Conservation (phyloP, 495 filamentous ascomycete genomes). For the Penicillium coffeae region DNA sequence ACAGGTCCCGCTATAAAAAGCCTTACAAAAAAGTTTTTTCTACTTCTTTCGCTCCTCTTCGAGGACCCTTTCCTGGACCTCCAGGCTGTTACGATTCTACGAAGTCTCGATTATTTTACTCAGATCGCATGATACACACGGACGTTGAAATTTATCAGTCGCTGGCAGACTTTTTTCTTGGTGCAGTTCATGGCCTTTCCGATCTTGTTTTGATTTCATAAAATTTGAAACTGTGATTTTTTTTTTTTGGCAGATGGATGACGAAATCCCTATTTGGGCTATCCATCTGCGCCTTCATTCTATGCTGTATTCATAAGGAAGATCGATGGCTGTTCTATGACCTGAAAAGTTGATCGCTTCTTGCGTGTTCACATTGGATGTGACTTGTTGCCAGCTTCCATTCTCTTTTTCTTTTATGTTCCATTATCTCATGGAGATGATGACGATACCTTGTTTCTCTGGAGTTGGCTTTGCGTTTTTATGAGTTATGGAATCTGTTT, state of each 20-base stretch:
- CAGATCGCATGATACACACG: slow-evolving; percentile 28
- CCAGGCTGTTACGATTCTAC: slow-evolving; percentile 17
- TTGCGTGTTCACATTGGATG: slow-evolving; percentile 11
- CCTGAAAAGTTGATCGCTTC: slow-evolving; percentile 19
- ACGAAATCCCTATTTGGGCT: background rate
- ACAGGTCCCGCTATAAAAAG: slow-evolving; percentile 39
- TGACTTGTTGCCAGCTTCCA: slow-evolving; percentile 3
- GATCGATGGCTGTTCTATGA: slow-evolving; percentile 12
- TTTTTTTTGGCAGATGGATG: slow-evolving; percentile 6
- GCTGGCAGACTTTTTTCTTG: slow-evolving; percentile 24
- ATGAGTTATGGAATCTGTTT: background rate
- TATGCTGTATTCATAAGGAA: slow-evolving; percentile 5
- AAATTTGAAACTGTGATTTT: no score
- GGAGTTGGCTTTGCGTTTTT: background rate
- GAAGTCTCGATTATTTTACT: slow-evolving; percentile 21
- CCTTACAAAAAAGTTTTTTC: background rate
- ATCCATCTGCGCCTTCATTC: slow-evolving; percentile 4
- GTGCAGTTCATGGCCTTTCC: slow-evolving; percentile 1
- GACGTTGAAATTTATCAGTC: slow-evolving; percentile 18
- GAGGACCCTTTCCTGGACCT: slow-evolving; percentile 1
- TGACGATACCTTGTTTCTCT: background rate
- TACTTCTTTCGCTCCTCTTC: background rate
- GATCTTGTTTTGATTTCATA: background rate
- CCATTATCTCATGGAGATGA: slow-evolving; percentile 7
- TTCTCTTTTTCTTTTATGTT: slow-evolving; percentile 5